These are phyloP conservation scores for Colletotrichum navitas DNA, from an alignment of 2,329 filamentous ascomycete species.

Conservation along the genomic window DNA sequence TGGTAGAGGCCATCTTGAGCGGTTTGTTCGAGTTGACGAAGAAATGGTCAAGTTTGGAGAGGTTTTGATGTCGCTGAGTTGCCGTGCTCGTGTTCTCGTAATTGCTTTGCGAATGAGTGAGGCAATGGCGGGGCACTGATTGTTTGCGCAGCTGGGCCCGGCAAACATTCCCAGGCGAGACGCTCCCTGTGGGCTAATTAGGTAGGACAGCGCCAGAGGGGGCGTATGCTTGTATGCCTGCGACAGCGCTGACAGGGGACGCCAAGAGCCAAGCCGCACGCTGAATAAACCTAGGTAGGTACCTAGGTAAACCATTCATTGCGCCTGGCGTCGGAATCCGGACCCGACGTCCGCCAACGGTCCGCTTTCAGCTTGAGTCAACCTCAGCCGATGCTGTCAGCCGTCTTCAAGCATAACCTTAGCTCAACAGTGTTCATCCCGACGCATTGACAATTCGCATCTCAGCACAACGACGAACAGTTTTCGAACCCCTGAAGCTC, in stretches of 20 bases:
- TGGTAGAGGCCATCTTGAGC: conserved; percentile 54
- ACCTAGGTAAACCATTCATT: background rate
- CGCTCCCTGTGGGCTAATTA: background rate
- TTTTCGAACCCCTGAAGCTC: background rate
- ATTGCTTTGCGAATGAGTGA: background rate
- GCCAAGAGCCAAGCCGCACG: background rate
- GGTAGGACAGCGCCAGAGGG: background rate
- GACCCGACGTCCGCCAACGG: conserved; percentile 15
- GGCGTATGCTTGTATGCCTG: background rate
- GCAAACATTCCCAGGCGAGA: conserved; percentile 2
- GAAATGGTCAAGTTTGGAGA: background rate
- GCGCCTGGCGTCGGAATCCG: conserved; percentile 12
- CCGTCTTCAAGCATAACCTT: conserved; percentile 9
- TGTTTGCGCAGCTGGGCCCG: conserved; percentile 12
- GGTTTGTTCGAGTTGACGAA: background rate
- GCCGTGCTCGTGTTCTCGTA: background rate
- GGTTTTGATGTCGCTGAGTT: background rate
- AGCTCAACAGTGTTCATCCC: conserved; percentile 9
- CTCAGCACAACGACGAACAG: background rate
- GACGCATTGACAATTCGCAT: background rate
- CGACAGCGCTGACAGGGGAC: conserved; percentile 2
- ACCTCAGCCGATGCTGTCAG: conserved; percentile 30
- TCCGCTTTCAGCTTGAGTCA: conserved; percentile 17
- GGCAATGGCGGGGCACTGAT: conserved; percentile 10
- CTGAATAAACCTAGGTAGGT: background rate